Base-by-base conservation (phyloP, 257 asterid species). In the Gentiana dahurica region DNA sequence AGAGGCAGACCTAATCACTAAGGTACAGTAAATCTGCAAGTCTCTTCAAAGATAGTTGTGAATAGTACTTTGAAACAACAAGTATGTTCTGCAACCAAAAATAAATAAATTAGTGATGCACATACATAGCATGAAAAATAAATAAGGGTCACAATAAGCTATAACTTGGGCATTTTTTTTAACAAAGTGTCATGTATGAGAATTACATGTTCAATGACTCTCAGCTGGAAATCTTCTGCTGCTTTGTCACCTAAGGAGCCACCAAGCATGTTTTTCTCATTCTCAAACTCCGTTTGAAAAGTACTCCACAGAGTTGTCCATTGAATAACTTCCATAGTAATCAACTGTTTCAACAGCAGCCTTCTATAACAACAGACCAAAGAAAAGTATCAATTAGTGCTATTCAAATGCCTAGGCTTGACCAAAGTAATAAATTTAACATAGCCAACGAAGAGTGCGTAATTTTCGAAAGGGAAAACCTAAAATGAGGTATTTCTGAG, bases 161-260 rank as follows among this genome's bases (percentile, higher is more conserved):
- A 15, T 15, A 15, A 15, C 24, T 15, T 1, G 34, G 37, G 36
- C 38, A 39, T 49, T 5, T 12, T 6, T 34, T 36, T 15, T 5
- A 57, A 60, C 59, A 52, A 37, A 7, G 54, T 24, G 11, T 8
- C 48, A 13, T 9, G 36, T 34, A 46, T 10, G 7, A 59, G 43
- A 67, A 59, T 79, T 85, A 91, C 98, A 70, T 91, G 98, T 68
- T 87, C 96, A 58, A 85, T 91, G 5, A 91, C 96, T 81, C 98
- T 82, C 51, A 82, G 79, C 67, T 73, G 77, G 65, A 91, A 91
- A 66, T 91, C 98, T 54, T 82, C 94, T 48, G 94, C 94, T 45
- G 96, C 95, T 80, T 82, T 87, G 60, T 87, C 95, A 52, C 91
- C 94, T 72, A 91, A 63, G 54, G 96, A 41, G 38, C 96, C 95